Conservation (phyloP, 176 grass and related monocot genomes). For the Neostapfia colusana region DNA sequence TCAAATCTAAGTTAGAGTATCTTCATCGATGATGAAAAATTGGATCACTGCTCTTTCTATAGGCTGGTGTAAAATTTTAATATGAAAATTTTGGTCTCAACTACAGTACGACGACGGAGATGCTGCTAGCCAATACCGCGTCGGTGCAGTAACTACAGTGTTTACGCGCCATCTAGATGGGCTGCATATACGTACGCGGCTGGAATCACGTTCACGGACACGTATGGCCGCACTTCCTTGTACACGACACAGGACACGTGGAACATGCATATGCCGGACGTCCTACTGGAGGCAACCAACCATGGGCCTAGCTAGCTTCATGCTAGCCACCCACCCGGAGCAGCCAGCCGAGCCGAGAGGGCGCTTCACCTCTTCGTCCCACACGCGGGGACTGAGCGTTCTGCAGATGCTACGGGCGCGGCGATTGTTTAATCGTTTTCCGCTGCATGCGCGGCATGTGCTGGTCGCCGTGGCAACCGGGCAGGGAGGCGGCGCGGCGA, state of each 20-base stretch:
- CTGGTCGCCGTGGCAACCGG: constrained; percentile 37
- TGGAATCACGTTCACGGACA: constrained; percentile 17
- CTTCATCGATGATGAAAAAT: too few species aligned
- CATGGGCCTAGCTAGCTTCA: too few species aligned
- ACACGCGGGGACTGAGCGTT: not conserved
- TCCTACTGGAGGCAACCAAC: constrained; percentile 21
- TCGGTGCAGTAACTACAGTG: not conserved
- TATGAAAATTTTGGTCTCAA: too few species aligned
- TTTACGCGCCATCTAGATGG: not conserved
- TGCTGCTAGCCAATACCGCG: too few species aligned
- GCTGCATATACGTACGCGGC: too few species aligned
- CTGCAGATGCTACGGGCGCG: constrained; percentile 21
- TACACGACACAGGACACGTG: constrained; percentile 39
- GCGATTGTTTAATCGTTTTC: not conserved
- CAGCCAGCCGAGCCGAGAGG: too few species aligned
- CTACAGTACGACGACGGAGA: too few species aligned
- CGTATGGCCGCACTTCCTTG: not conserved
- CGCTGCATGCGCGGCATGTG: constrained; percentile 55
- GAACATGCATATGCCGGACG: constrained; percentile 18
- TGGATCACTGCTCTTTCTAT: too few species aligned
- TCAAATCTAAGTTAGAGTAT: not conserved
- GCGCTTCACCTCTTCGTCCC: too few species aligned
- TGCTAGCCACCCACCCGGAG: too few species aligned
- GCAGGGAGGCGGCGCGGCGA: constrained; percentile 41
- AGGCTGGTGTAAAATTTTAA: too few species aligned